Percentiles rank a stretch among this genome's conserved stretches.
Evolutionary conservation across 345 rosid species (phyloP).

Genomic region (Hypericum perforatum): DNA sequence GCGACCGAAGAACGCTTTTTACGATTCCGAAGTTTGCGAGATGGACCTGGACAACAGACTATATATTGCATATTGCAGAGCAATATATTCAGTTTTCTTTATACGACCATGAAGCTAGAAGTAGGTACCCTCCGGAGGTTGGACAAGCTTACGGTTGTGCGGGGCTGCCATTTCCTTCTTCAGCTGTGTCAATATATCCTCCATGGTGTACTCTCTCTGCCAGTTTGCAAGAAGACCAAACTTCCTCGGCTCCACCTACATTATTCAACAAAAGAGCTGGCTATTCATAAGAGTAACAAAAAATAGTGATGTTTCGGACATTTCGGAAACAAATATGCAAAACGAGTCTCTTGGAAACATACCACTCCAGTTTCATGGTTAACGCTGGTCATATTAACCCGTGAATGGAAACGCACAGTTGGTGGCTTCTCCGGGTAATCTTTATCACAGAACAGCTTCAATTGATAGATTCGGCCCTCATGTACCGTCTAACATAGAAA

Average conservation of each 20-base stretch:
- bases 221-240: conserved; percentile 44
- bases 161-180: conserved; percentile 73
- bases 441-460: conserved; percentile 96
- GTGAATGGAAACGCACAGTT: conserved; percentile 85
- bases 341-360: conserved; percentile 9
- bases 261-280: too few relatives aligned
- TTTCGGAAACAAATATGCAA: neutral
- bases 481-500: conserved; percentile 60
- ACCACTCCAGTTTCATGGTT: conserved; percentile 98
- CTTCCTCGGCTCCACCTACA: conserved; percentile 65
- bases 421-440: conserved; percentile 99
- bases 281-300: too few relatives aligned
- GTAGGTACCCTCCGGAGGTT: conserved; percentile 76
- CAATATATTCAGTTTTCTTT: too few relatives aligned
- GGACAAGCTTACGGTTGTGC: conserved; percentile 21
- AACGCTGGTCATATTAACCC: conserved; percentile 84
- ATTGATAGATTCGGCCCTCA: conserved; percentile 90
- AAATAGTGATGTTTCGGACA: neutral
- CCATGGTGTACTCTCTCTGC: conserved; percentile 42
- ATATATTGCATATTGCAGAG: neutral
- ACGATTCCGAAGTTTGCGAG: neutral
- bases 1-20: neutral
- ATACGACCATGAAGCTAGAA: conserved; percentile 29
- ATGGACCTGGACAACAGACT: neutral
- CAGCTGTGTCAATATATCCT: conserved; percentile 60